These are phyloP conservation scores for Schizochytrium sp. DNA, from an alignment of 108 stramenopile genomes.

Conservation along the genomic window DNA sequence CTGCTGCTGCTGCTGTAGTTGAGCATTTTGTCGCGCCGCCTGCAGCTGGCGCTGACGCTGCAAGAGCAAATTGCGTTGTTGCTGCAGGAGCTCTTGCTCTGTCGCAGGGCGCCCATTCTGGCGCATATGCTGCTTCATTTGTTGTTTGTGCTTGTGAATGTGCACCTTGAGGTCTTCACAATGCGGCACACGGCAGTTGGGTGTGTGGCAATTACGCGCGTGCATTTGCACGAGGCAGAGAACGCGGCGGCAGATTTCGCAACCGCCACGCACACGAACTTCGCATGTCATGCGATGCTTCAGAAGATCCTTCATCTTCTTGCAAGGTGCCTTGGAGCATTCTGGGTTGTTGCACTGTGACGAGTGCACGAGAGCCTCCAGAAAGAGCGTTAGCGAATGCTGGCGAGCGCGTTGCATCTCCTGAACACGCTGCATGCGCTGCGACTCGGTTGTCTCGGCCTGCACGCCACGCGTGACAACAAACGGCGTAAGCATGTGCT, in stretches of 20 bases:
- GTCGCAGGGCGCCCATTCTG: neutral
- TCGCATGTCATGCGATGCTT: constrained; percentile 11
- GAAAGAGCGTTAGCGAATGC: neutral
- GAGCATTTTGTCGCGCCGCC: neutral
- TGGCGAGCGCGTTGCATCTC: neutral
- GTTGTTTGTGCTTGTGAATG: constrained; percentile 5
- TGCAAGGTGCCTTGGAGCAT: neutral
- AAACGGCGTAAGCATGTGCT: neutral
- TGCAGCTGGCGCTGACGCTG: neutral
- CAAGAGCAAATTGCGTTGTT: neutral
- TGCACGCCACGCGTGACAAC: constrained; percentile 1
- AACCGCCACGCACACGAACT: neutral
- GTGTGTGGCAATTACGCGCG: neutral
- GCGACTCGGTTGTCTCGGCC: neutral
- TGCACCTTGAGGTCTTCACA: constrained; percentile 6
- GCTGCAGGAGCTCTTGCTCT: neutral
- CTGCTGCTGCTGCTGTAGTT: neutral
- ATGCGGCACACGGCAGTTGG: constrained; percentile 9
- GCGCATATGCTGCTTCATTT: neutral
- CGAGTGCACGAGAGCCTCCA: neutral
- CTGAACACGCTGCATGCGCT: constrained; percentile 7
- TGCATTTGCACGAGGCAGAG: constrained; percentile 15
- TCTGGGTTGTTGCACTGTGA: neutral
- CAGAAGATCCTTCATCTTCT: constrained; percentile 8
- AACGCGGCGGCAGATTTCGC: constrained; percentile 12